Evolutionary conservation across 805 yeast genomes (phyloP), one percentile per base, ranked within the genome.

Genomic region (Yamadazyma sp.): DNA sequence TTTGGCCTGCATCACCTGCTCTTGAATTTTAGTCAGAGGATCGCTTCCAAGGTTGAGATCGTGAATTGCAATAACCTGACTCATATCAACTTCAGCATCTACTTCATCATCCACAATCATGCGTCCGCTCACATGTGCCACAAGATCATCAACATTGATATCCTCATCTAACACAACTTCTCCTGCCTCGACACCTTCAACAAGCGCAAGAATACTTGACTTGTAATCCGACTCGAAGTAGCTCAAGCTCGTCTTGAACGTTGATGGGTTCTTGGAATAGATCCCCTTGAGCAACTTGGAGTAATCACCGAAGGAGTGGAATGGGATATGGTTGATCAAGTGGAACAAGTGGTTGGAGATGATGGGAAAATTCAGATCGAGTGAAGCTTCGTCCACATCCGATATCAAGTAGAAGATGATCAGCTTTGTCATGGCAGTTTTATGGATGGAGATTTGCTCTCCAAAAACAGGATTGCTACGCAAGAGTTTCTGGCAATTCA

Each of bases 291-390:
- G 23, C 17, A 37, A 12, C 5, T 12, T 28, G 6, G 11, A 18
- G 20, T 37, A 37, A 6, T 9, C 4, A 10, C 30, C 36, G 18
- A 23, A 25, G 6, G 21, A 27, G 9, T 32, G 9, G 32, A 12
- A 31, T 7, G 40, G 35, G n/a, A 37, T 31, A n/a, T 27, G 15
- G 15, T 31, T 25, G 16, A 31, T 14, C 27, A 37, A 13, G n/a
- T 16, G 22, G 14, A 69, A 62, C 70, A 73, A 66, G 47, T 67
- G 69, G 42, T 66, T 67, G 59, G 64, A 54, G 17, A 70, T 60
- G 22, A 72, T 58, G 2, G 77, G 68, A 46, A 73, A 71, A 0
- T 25, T 25, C 16, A 13, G 35, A 6, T 24, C 35, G 6, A 3
- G 21, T 4, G 72, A 68, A 18, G 64, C 52, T 36, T 50, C 51